Base-by-base conservation (phyloP, 2,329 filamentous ascomycete genomes). In the Aulographum hederae region DNA sequence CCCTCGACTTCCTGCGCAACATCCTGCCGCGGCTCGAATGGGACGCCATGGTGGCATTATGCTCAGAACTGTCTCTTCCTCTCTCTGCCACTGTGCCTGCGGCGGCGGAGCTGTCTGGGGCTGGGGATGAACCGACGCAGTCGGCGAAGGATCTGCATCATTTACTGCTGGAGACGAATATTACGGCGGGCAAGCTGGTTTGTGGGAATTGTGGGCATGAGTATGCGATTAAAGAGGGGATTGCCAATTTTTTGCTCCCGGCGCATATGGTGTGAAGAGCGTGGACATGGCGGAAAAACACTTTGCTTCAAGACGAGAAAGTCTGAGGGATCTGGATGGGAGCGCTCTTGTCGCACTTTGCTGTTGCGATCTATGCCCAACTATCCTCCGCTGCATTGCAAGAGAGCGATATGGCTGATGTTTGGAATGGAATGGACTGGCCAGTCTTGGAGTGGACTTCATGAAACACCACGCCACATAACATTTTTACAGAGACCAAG, bases 191-290 rank as follows among this genome's bases (percentile, higher is more conserved):
- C 3, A 86, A 80, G 56, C 64, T 98, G 40, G 78, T 85, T 4
- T 98, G 89, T 52, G 84, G 71, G 30, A 79, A 78, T 54, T 98
- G 89, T 50, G 81, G 79, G 30, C 86, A 95, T 51, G 81, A 92
- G 60, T 98, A 95, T 55, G 73, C 73, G 36, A 76, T 98, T 39
- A 85, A 89, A 51, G 86, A 98, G 57, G 89, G 89, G 4, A 93
- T 95, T 52, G 82, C 84, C 37, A 95, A 95, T 55, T 98, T 98
- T 47, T 58, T 98, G 49, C 58, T 98, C 43, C 89, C 89, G 10
- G 89, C 78, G 46, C 89, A 98, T 60, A 58, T 98, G 54, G 89
- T 85, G 20, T 69, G 50, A 60, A 28, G n/a, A 8, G 21, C 8
- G n/a, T 8, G 21, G 21, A 25, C n/a, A n/a, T n/a, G n/a, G n/a